Conservation (phyloP, 2,329 filamentous ascomycete species). For the Nemania sp. region DNA sequence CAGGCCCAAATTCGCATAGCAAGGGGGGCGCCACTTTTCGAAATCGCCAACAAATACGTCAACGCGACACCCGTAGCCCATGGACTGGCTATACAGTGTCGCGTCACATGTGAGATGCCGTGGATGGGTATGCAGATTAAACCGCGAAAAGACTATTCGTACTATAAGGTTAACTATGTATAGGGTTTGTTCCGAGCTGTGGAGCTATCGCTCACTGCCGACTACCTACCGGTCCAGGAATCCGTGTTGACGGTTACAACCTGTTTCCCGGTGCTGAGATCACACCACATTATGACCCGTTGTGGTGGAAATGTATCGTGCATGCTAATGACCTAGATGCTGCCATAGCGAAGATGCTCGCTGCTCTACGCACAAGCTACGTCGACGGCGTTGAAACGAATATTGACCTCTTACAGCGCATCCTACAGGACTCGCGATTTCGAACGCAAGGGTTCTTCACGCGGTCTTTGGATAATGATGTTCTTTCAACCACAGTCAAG, state of each 20-base stretch:
- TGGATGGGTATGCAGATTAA: neutral
- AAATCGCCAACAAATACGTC: neutral
- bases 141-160: no score
- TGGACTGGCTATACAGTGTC: neutral
- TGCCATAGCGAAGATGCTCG: neutral
- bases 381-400: neutral
- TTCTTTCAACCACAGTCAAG: neutral
- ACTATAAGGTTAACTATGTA: neutral
- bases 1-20: neutral
- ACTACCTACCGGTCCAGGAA: neutral
- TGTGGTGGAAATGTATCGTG: neutral
- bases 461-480: neutral
- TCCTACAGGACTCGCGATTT: conserved; percentile 6
- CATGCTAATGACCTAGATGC: neutral
- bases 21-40: neutral
- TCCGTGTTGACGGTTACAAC: conserved; percentile 5
- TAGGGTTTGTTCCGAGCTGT: neutral
- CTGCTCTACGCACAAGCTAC: neutral
- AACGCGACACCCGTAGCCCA: neutral
- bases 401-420: conserved; percentile 1
- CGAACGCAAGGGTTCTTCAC: neutral
- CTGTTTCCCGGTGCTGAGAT: neutral
- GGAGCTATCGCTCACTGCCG: neutral
- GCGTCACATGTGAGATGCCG: neutral
- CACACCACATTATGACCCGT: neutral